Evolutionary conservation across 139 green algal species (phyloP).

Genomic region (Chlamydomonas applanata): DNA sequence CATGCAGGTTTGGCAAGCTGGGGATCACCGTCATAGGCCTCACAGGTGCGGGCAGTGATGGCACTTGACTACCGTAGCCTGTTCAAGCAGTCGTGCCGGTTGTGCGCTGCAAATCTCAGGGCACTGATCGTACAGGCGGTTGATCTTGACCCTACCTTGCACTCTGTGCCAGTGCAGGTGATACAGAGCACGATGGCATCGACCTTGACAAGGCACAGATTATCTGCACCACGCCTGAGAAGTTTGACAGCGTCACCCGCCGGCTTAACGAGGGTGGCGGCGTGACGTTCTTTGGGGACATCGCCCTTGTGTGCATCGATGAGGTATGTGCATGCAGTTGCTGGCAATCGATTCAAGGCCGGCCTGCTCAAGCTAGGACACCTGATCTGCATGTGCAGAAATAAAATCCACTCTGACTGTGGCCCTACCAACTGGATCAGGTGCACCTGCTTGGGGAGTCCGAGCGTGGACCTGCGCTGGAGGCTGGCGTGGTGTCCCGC

Average conservation of each 20-base stretch:
- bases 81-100: too few species aligned
- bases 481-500: conserved; percentile 79
- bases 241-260: conserved; percentile 54
- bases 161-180: conserved; percentile 29
- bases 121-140: too few species aligned
- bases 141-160: too few species aligned
- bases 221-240: conserved; percentile 84
- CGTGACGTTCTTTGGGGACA: conserved; percentile 22
- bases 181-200: conserved; percentile 46
- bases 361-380: too few species aligned
- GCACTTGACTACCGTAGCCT: too few species aligned
- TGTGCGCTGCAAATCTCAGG: too few species aligned
- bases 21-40: conserved; percentile 60
- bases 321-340: conserved; percentile 48
- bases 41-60: too few species aligned
- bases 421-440: neutral
- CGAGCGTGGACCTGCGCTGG: conserved; percentile 70
- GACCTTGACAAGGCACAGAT: conserved; percentile 76
- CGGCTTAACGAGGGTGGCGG: conserved; percentile 21
- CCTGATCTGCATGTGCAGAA: too few species aligned
- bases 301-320: conserved; percentile 85
- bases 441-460: conserved; percentile 84
- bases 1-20: conserved; percentile 27
- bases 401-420: too few species aligned
- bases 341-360: too few species aligned